Evolutionary conservation across 768 basidiomycete species (phyloP), one percentile per base, ranked within the genome.

Genomic region (Strobilomyces echinocephalus): DNA sequence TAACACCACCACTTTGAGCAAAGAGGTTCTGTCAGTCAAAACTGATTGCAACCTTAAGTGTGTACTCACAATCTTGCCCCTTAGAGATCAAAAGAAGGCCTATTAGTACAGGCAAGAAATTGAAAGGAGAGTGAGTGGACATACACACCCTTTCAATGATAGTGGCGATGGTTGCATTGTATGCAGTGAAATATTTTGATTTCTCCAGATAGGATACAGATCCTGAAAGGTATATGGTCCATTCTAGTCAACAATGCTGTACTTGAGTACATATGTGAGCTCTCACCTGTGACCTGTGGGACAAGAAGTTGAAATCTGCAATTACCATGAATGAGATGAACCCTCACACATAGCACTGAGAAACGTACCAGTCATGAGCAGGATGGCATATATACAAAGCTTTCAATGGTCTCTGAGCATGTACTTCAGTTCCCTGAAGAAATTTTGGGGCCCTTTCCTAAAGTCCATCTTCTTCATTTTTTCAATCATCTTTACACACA

Each of bases 381-480:
- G 71, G 24, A 94, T 75, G 8, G 88, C 87, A 61, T 94, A 95
- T 53, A 94, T 81, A 64, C 88, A 91, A 39, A 87, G 65, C 24
- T 81, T 48, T 92, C 91, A 95, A 66, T 97, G 90, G 2, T 67
- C 69, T 73, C 82, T 90, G 36, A 95, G 72, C 91, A 95, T 95
- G 47, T 72, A 72, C 58, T 79, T 76, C 0, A 82, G 81, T 69
- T 94, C 90, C 53, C 67, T 76, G 4, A 94, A 34, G 77, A 97
- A 97, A 5, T 82, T 67, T 64, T 73, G 73, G 1, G 86, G 87
- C 76, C 88, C 88, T 51, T 78, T 67, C 20, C 64, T 62, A 6
- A 72, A 62, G 12, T 49, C 59, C 3, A 65, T 55, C 2, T 76
- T 74, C 1, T 50, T 56, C 6, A 74, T 79, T 31, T 59, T 73